Percentiles rank a stretch among this genome's conserved stretches.
phyloP scores from a whole-genome alignment of 1,284 basidiomycete genomes.

The Cryptococcus wingfieldii region DNA sequence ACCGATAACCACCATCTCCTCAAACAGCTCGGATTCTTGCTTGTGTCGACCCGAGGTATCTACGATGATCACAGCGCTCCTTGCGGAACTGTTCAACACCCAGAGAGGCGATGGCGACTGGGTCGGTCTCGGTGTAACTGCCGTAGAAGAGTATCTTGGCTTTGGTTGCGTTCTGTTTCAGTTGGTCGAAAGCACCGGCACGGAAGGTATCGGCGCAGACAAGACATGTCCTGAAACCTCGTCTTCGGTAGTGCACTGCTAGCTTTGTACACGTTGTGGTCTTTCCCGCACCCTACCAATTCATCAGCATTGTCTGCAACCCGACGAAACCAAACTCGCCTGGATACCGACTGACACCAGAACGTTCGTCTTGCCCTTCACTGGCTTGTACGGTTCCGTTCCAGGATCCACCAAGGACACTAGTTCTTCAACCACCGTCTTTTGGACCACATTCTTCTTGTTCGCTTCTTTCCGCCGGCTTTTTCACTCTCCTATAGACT shows the following conservation, averaged over 20 bases:
- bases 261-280: constrained; percentile 97
- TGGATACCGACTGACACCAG: constrained; percentile 97
- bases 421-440: constrained; percentile 96
- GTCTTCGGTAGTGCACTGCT: constrained; percentile 94
- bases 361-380: constrained; percentile 90
- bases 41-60: constrained; percentile 97
- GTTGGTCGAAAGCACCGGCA: constrained; percentile 97
- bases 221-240: constrained; percentile 95
- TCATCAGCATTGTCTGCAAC: background rate
- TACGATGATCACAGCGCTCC: constrained; percentile 92
- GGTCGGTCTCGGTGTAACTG: constrained; percentile 97
- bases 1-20: constrained; percentile 97
- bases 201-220: constrained; percentile 99
- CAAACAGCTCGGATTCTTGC: constrained; percentile 93
- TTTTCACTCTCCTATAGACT: constrained; percentile 58
- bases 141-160: constrained; percentile 99
- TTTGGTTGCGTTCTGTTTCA: constrained; percentile 88
- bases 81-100: constrained; percentile 97
- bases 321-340: constrained; percentile 50
- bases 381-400: constrained; percentile 90
- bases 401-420: constrained; percentile 92
- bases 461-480: constrained; percentile 75
- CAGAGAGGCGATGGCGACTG: constrained; percentile 86
- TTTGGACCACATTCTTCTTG: constrained; percentile 81
- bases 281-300: constrained; percentile 85